A percentile compares a stretch with the other conserved stretches of the same genome.
Conservation (phyloP, 1,139 yeast species). For the Diutina catenulata region DNA sequence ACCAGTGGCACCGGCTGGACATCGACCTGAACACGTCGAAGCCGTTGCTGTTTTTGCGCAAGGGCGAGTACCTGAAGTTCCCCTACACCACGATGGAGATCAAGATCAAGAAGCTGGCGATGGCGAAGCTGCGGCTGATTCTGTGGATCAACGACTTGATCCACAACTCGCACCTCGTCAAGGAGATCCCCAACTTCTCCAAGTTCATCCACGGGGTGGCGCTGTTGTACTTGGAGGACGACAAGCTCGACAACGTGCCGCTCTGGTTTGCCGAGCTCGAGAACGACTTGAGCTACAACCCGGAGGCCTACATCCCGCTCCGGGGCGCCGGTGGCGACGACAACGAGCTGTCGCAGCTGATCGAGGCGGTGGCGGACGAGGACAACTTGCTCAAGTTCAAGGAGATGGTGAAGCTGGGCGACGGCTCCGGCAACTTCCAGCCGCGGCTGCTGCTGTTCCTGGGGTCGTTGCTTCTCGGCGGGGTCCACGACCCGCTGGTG, state of each 20-base stretch:
- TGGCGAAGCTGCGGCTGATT: conserved; percentile 30
- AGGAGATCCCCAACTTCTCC: conserved; percentile 84
- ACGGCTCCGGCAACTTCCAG: background rate
- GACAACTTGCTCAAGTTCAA: conserved; percentile 36
- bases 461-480: conserved; percentile 5
- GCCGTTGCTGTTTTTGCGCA: conserved; percentile 64
- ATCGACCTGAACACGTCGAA: conserved; percentile 66
- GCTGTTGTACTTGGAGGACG: conserved; percentile 77
- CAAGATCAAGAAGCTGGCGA: conserved; percentile 48
- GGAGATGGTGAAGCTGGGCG: conserved; percentile 24
- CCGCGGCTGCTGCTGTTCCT: conserved; percentile 4
- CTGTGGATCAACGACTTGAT: conserved; percentile 85
- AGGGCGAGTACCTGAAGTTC: conserved; percentile 77
- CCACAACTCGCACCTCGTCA: conserved; percentile 62
- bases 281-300: conserved; percentile 60
- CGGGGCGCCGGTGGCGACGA: conserved; percentile 23
- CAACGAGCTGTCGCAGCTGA: conserved; percentile 20
- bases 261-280: conserved; percentile 93
- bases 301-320: conserved; percentile 58
- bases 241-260: conserved; percentile 79
- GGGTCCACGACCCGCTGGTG: background rate
- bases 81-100: conserved; percentile 92
- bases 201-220: conserved; percentile 89
- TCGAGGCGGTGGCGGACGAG: conserved; percentile 17
- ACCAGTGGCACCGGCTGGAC: conserved; percentile 85